phyloP scores from a whole-genome alignment of 2,329 filamentous ascomycete genomes.

The Pseudocercospora vitis region DNA sequence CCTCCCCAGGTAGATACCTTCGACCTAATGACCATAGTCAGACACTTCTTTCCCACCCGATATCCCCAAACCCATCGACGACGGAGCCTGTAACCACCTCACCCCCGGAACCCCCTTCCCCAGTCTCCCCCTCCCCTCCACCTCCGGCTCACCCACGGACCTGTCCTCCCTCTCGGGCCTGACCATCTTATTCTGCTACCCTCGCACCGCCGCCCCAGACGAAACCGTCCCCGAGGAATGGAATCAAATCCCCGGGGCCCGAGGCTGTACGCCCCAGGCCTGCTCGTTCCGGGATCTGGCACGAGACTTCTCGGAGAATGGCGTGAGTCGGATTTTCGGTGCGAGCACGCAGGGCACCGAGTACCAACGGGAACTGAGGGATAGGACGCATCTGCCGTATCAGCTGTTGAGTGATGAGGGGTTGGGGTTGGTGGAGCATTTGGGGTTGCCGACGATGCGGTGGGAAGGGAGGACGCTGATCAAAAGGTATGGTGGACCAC shows the following conservation, averaged over 20 bases:
- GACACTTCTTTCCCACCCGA: constrained; percentile 35
- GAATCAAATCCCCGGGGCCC: constrained; percentile 47
- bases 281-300: constrained; percentile 45
- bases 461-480: constrained; percentile 41
- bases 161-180: constrained; percentile 40
- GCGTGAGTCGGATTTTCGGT: constrained; percentile 42
- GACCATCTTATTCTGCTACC: constrained; percentile 47
- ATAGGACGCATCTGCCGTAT: constrained; percentile 43
- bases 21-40: too few species aligned
- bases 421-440: constrained; percentile 36
- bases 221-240: constrained; percentile 44
- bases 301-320: constrained; percentile 32
- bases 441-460: constrained; percentile 44
- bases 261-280: constrained; percentile 48
- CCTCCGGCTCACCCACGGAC: constrained; percentile 38
- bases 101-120: constrained; percentile 32
- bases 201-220: constrained; percentile 42
- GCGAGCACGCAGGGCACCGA: constrained; percentile 43
- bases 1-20: too few species aligned
- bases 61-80: constrained; percentile 43
- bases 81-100: constrained; percentile 45
- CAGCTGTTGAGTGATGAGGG: constrained; percentile 45
- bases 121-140: constrained; percentile 38
- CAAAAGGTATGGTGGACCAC: too few species aligned
- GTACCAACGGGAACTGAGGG: constrained; percentile 43